Base-by-base conservation (phyloP, 2,329 filamentous ascomycete genomes). In the Pestalotiopsis sp. region DNA sequence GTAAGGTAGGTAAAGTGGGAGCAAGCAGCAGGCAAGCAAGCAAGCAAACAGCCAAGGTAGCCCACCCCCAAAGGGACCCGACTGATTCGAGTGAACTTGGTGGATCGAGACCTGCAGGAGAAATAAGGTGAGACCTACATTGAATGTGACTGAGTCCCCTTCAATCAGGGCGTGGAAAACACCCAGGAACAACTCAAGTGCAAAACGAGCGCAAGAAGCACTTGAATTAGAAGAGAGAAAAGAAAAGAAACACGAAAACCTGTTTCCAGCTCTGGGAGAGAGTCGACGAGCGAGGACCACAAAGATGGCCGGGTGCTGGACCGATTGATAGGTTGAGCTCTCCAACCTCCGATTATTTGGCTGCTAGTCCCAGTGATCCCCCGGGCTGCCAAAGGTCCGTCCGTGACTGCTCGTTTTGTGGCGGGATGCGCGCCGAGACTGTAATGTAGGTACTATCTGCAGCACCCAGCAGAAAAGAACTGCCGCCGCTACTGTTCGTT, bases 391-490 rank as follows among this genome's bases (percentile, higher is more conserved):
- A 11, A 36, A 41, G 36, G 59, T 36, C 61, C 41, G 61, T 38
- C 59, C 31, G 31, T 36, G 31, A 62, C 59, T 14, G 27, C 57
- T 59, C 57, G 13, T 20, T 58, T 36, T 27, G 38, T 68, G 14
- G 60, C 25, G 64, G 67, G 66, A 69, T 65, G 66, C 57, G 65
- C 61, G 64, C 59, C 41, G 59, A 36, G n/a, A 36, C 59, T 62
- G 27, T 25, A 62, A 31, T 20, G 17, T 20, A 17, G 45, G 20
- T n/a, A 9, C 45, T 52, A 52, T 52, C 17, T 36, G 45, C 45
- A 52, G 68, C 71, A 71, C 68, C 68, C 71, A 69, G 68, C 66
- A 52, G 36, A 69, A 25, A 63, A 63, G 62, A 45, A 68, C 31
- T 36, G 68, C 65, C 38, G 63, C 66, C 25, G 64, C 58, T 69